Conservation (phyloP, 2,329 filamentous ascomycete genomes). For the Celoporthe dispersa region DNA sequence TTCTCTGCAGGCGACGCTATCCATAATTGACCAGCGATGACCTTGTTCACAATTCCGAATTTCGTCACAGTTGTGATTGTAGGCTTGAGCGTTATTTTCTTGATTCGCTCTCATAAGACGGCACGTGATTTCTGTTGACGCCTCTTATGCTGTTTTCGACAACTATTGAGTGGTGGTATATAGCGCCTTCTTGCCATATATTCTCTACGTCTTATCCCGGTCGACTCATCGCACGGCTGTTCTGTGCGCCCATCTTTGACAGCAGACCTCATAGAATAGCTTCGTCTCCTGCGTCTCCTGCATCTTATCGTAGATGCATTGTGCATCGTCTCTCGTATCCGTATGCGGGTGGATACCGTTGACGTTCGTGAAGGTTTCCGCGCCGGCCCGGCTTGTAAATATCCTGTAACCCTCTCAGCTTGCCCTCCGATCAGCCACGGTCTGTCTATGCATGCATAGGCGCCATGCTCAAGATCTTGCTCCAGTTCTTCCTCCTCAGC, state of each 20-base stretch:
- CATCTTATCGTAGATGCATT: neutral
- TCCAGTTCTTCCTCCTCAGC: conserved; percentile 92
- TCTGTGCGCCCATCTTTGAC: neutral
- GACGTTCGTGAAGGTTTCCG: neutral
- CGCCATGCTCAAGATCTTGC: conserved; percentile 95
- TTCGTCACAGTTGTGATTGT: neutral
- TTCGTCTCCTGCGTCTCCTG: neutral
- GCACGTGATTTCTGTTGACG: neutral
- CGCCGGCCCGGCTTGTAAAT: neutral
- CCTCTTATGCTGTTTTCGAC: neutral
- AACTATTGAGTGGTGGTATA: neutral
- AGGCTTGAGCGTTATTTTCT: neutral
- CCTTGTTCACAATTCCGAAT: neutral
- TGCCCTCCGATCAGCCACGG: conserved; percentile 8
- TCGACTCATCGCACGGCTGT: neutral
- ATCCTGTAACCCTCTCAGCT: neutral
- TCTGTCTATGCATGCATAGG: conserved; percentile 64
- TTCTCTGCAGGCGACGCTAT: neutral
- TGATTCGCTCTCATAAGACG: neutral
- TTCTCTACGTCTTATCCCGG: neutral
- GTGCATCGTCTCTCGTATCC: neutral
- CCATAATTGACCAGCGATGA: neutral
- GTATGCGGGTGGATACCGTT: neutral
- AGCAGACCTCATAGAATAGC: neutral
- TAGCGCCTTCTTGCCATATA: neutral